Percentiles rank a stretch among this genome's conserved stretches.
Evolutionary conservation across 805 yeast genomes (phyloP).

Genomic region (Zygosaccharomyces siamensis): DNA sequence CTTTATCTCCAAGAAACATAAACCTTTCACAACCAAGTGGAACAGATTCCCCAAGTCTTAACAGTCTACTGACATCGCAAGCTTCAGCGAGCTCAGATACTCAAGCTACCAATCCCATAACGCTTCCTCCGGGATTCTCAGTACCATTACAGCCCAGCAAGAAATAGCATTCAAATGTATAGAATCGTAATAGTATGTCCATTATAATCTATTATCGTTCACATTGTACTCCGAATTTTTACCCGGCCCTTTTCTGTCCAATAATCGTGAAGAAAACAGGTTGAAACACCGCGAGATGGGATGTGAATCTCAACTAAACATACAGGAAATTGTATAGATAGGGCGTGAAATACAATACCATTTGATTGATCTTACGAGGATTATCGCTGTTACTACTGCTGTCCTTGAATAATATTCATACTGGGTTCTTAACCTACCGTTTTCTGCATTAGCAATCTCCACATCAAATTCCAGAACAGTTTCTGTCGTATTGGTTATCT

Average conservation of each 20-base stretch:
- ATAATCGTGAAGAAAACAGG: no score
- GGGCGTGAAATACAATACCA: no score
- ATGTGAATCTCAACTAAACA: no score
- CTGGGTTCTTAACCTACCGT: neutral
- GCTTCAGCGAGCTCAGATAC: neutral
- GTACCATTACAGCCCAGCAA: slow-evolving; percentile 35
- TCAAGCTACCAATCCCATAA: slow-evolving; percentile 3
- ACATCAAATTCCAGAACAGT: neutral
- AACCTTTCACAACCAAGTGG: neutral
- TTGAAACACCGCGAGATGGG: no score
- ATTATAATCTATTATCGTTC: neutral
- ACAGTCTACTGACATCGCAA: slow-evolving; percentile 2
- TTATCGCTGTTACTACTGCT: no score
- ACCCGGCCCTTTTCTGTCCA: neutral
- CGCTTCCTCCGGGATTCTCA: slow-evolving; percentile 43
- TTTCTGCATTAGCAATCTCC: neutral
- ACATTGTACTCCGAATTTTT: neutral
- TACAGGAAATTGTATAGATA: no score
- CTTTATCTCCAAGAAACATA: slow-evolving; percentile 1
- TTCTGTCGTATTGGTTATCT: neutral
- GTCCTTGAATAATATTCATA: neutral
- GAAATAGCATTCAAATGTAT: slow-evolving; percentile 4
- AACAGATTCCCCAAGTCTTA: slow-evolving; percentile 3
- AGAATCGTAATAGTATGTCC: neutral
- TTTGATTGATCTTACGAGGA: no score